Conservation (phyloP, 1,284 basidiomycete genomes). For the Macrocybe sp. region DNA sequence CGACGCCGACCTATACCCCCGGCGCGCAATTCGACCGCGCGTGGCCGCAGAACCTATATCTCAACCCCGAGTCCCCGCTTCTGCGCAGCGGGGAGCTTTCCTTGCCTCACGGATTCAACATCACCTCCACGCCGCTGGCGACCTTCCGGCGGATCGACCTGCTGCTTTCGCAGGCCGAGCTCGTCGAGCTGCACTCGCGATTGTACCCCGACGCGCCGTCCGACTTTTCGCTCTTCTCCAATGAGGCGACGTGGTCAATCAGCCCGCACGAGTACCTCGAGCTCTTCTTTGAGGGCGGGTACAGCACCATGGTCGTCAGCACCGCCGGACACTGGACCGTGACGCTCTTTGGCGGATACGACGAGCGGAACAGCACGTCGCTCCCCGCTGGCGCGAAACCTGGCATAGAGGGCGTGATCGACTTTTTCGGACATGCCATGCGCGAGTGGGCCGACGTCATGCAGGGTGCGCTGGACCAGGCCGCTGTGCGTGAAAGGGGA, state of each 20-base stretch:
- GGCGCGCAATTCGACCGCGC: constrained; percentile 53
- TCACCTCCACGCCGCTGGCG: constrained; percentile 52
- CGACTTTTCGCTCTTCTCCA: constrained; percentile 43
- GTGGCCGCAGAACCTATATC: constrained; percentile 59
- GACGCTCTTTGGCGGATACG: constrained; percentile 44
- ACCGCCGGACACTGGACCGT: constrained; percentile 69
- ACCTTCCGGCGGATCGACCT: constrained; percentile 62
- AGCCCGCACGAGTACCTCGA: constrained; percentile 47
- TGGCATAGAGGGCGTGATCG: constrained; percentile 47
- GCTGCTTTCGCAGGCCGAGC: constrained; percentile 44
- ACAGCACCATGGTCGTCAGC: constrained; percentile 53
- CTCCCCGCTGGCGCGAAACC: constrained; percentile 25
- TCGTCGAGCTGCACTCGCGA: constrained; percentile 39
- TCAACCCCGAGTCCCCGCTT: constrained; percentile 49
- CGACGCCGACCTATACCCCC: constrained; percentile 53
- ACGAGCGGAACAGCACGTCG: constrained; percentile 25
- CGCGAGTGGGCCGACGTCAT: constrained; percentile 45
- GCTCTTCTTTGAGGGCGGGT: constrained; percentile 45
- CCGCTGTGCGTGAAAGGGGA: constrained; percentile 9
- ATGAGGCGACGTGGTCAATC: constrained; percentile 49
- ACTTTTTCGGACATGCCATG: constrained; percentile 53
- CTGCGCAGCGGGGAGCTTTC: constrained; percentile 9
- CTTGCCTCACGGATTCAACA: constrained; percentile 48
- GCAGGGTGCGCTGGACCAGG: constrained; percentile 32
- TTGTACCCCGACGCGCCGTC: constrained; percentile 21